Base-by-base conservation (phyloP, 2,329 filamentous ascomycete genomes). In the Lecanicillium sp. region DNA sequence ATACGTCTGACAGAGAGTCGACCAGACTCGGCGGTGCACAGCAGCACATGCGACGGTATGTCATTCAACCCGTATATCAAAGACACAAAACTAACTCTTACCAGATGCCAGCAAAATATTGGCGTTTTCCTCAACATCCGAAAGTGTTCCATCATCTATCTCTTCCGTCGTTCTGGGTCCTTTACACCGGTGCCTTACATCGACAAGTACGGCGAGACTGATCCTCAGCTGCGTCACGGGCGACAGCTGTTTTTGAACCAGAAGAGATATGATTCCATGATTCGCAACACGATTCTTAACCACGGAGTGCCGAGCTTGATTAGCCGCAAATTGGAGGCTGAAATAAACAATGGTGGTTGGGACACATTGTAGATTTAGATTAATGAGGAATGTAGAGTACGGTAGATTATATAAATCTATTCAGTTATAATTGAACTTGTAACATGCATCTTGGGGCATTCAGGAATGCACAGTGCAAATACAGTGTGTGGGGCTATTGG, bases 301-400 rank as follows among this genome's bases (percentile, higher is more conserved):
- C 90, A 96, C 58, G 84, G 86, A 4, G 81, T 98, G 23, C 90
- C 90, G 29, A 94, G 87, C 56, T 83, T 89, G 39, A 95, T 98
- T 62, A 87, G 86, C 55, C 77, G 93, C 55, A 91, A 89, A 67
- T 68, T 98, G 55, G 93, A 98, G 71, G 86, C 88, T 12, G 93
- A 98, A 65, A 89, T 96, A 37, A 98, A 98, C 62, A 96, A 89
- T 58, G 93, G 93, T 1, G 93, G 93, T 0, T 98, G 93, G 93
- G 93, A 98, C 71, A 96, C 82, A 32, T 52, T 68, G 48, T 68
- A 57, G 4, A 26, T 49, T 21, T 15, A 15, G 23, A 44, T 33
- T 40, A 2, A 33, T 19, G 20, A 47, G 8, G 24, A 14, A 40
- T 33, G 15, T 24, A 40, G 32, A 14, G 19, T 17, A 30, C 5